Evolutionary conservation across 306 rosid genomes (phyloP), one percentile per base, ranked within the genome.

Genomic region (Castanopsis chinensis): DNA sequence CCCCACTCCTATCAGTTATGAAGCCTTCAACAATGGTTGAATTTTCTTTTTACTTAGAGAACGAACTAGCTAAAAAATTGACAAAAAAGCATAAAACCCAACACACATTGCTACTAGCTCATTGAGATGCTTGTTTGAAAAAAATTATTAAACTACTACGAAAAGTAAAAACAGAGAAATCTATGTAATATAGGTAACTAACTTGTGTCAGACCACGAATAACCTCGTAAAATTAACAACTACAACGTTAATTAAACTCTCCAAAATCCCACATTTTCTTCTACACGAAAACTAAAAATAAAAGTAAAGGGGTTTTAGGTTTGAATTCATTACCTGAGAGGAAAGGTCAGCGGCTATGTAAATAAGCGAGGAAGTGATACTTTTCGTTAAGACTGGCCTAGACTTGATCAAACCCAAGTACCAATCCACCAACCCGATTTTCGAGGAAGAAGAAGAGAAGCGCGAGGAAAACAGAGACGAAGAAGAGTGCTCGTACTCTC

Each of bases 271-370:
- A 76, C 56, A 45, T 55, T 15, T 72, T 76, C 63, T 25, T 25
- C 27, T 25, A 37, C 45, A 37, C 45, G 45, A 37, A 37, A 37
- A 7, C 11, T 0, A 37, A 37, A 37, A 10, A 4, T 23, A 59
- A 14, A 37, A 10, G 10, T 23, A 59, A 14, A 59, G 58, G n/a
- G 11, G 13, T 43, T 49, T 14, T 75, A 10, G 49, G 21, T n/a
- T 23, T 63, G 3, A 60, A 69, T 61, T 43, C 2, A 17, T 12
- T 78, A 91, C 98, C 98, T 94, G 97, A 51, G 98, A 85, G 64
- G 98, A 92, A 65, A 94, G 85, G 85, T 92, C 96, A 69, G 98
- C 92, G 54, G 94, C 97, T 15, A 77, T 85, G 85, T 94, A 92
- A 81, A 94, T 92, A 28, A 92, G 84, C 51, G 88, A 88, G 11